Evolutionary conservation across 768 basidiomycete species (phyloP), one percentile per base, ranked within the genome.

Genomic region (Rhodotorula graminis): DNA sequence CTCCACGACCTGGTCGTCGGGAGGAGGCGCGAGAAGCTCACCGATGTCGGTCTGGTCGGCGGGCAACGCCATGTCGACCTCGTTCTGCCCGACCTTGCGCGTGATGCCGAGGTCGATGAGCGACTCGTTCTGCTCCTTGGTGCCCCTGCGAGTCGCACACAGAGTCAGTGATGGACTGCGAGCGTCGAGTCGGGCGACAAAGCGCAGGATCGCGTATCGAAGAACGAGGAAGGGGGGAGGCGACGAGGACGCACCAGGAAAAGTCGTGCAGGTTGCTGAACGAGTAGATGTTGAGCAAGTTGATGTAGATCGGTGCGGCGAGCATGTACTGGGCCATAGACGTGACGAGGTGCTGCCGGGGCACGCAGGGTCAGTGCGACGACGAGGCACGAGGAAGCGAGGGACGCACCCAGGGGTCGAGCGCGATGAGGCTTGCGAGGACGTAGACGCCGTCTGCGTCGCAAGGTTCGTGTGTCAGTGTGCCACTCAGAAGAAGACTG

Each of bases 311-410:
- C 65, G 62, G 53, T 23, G 70, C 60, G n/a, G 65, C 85, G 29
- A 97, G 83, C 78, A 97, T 81, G 79, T 96, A 99, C 62, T 91
- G 92, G 23, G 88, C 76, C 78, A 93, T 93, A 77, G 91, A 93
- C 16, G 94, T 97, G 74, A 96, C 61, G 83, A 98, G 88, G 82
- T 98, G 95, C 78, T 71, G 56, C 25, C 16, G 42, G 10, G 53
- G 31, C 6, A n/a, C 15, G 15, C 18, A 2, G 25, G 9, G 44
- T 62, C 31, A 47, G 44, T n/a, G n/a, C 18, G 16, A 14, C 3
- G 44, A 27, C 23, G 21, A 44, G 1, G 25, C 10, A 3, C 25
- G 10, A 19, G 25, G 15, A 52, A 25, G 25, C 9, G 50, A 27
- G 10, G 1, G 9, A 23, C 70, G 16, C 10, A 71, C 70, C 92